phyloP scores from a whole-genome alignment of 129 eudicot species.

The Helianthus annuus region HanXRQr2.0-SUNRISE NC_035436.2:190404775-190405274 shows the following conservation, averaged over 20 bases:
- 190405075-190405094: neutral
- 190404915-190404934: conserved; percentile 16
- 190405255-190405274: too few species aligned
- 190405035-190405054: conserved; percentile 12
- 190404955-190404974: neutral
- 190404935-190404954: conserved; percentile 15
- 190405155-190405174: too few species aligned
- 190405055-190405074: neutral
- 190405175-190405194: too few species aligned
- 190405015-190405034: neutral
- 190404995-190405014: conserved; percentile 21
- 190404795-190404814: conserved; percentile 77
- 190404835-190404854: conserved; percentile 61
- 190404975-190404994: neutral
- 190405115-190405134: too few species aligned
- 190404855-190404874: conserved; percentile 53
- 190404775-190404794: conserved; percentile 62
- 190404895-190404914: conserved; percentile 30
- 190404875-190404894: conserved; percentile 45
- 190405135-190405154: too few species aligned
- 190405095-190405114: conserved; percentile 1
- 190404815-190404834: conserved; percentile 75
- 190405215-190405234: too few species aligned
- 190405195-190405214: too few species aligned
- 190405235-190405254: too few species aligned